Percentiles rank a stretch among this genome's conserved stretches.
Evolutionary conservation across 1,139 yeast genomes (phyloP).

Genomic region (Candida sanyaensis): DNA sequence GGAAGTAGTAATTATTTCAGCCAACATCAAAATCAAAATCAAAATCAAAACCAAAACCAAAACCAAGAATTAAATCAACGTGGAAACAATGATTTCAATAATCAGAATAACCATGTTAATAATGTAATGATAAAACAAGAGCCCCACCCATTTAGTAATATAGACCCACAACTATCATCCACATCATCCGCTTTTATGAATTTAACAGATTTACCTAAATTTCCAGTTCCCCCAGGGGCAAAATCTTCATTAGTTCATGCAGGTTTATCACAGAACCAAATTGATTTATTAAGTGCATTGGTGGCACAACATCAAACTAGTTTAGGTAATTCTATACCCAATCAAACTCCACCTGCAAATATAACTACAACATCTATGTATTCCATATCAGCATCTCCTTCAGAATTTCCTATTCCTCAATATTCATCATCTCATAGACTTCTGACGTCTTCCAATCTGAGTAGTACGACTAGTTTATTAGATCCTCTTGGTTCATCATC

Average conservation of each 20-base stretch:
- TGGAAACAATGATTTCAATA: slow-evolving; percentile 1
- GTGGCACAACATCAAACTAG: slow-evolving; percentile 66
- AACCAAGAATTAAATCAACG: slow-evolving; percentile 10
- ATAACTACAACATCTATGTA: not conserved
- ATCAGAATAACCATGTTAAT: not conserved
- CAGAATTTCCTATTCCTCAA: slow-evolving; percentile 24
- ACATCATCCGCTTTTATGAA: slow-evolving; percentile 6
- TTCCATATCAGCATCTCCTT: slow-evolving; percentile 10
- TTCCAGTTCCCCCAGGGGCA: slow-evolving; percentile 74
- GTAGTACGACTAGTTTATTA: slow-evolving; percentile 1
- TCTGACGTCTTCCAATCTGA: not conserved
- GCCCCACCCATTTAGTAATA: slow-evolving; percentile 1
- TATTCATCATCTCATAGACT: slow-evolving; percentile 13
- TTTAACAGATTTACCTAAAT: slow-evolving; percentile 47
- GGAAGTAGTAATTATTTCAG: slow-evolving; percentile 5
- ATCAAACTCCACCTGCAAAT: not conserved
- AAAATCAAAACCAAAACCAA: no score
- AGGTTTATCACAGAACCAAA: slow-evolving; percentile 67
- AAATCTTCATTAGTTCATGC: slow-evolving; percentile 60
- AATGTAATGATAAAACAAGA: not conserved
- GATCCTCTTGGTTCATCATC: slow-evolving; percentile 1
- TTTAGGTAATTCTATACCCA: slow-evolving; percentile 24
- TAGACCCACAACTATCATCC: not conserved
- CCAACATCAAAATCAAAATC: not conserved
- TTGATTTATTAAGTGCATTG: slow-evolving; percentile 69